Evolutionary conservation across 176 grass and related monocot species (phyloP).

Genomic region (Lolium perenne): DNA sequence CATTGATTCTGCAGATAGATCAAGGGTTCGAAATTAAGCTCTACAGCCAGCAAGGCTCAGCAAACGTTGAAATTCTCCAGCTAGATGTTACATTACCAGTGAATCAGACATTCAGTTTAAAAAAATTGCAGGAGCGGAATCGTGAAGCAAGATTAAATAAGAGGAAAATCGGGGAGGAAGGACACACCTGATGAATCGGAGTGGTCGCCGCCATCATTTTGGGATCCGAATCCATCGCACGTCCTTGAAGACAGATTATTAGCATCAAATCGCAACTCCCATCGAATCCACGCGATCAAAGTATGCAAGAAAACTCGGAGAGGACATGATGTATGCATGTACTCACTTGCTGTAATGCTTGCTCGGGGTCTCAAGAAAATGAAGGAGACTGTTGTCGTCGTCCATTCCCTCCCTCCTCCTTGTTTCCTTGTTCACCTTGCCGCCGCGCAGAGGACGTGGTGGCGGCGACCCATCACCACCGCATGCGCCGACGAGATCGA

Average conservation of each 20-base stretch:
- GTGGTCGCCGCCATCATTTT: not conserved
- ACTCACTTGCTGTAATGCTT: slow-evolving; percentile 50
- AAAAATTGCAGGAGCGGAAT: no score
- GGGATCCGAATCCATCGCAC: slow-evolving; percentile 32
- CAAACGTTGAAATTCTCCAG: not conserved
- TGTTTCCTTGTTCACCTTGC: not conserved
- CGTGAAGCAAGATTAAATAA: not conserved
- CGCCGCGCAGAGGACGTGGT: slow-evolving; percentile 10
- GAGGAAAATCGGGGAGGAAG: not conserved
- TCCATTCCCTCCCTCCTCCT: slow-evolving; percentile 34
- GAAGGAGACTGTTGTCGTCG: slow-evolving; percentile 48
- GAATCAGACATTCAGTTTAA: not conserved
- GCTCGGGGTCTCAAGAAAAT: slow-evolving; percentile 57
- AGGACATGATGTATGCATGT: not conserved
- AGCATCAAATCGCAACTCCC: slow-evolving; percentile 6
- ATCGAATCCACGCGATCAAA: not conserved
- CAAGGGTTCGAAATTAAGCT: not conserved
- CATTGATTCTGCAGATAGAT: not conserved
- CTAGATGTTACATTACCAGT: not conserved
- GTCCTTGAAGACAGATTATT: slow-evolving; percentile 12
- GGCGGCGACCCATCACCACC: slow-evolving; percentile 48
- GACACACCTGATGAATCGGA: slow-evolving; percentile 49
- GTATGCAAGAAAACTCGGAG: not conserved
- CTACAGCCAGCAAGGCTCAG: not conserved
- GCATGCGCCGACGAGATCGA: not conserved